phyloP scores from a whole-genome alignment of 2,329 filamentous ascomycete genomes.

The Cercospora sojina region DNA sequence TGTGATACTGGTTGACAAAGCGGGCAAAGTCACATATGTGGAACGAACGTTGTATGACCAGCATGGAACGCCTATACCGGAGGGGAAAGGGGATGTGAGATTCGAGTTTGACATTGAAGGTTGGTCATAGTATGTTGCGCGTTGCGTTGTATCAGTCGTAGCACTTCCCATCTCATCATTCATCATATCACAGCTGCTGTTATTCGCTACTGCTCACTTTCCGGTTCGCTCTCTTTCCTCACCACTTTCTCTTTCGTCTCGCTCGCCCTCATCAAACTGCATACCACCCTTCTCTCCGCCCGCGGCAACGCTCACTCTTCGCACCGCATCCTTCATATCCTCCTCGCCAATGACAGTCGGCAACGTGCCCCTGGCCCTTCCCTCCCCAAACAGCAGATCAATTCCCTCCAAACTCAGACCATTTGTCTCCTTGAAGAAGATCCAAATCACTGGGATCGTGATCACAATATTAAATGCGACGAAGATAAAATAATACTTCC shows the following conservation, averaged over 20 bases:
- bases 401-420: slow-evolving; percentile 58
- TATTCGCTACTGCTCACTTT: not conserved
- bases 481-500: slow-evolving; percentile 35
- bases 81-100: slow-evolving; percentile 48
- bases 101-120: slow-evolving; percentile 52
- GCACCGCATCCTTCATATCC: slow-evolving; percentile 33
- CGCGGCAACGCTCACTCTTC: slow-evolving; percentile 22
- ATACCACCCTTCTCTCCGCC: slow-evolving; percentile 7
- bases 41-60: slow-evolving; percentile 62
- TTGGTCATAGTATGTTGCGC: slow-evolving; percentile 24
- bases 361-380: slow-evolving; percentile 47
- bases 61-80: slow-evolving; percentile 48
- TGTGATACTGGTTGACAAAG: slow-evolving; percentile 55
- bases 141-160: not conserved
- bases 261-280: not conserved
- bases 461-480: slow-evolving; percentile 51
- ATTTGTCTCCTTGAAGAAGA: slow-evolving; percentile 57
- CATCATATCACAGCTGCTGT: not conserved
- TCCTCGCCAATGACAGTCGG: slow-evolving; percentile 46
- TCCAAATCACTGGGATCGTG: slow-evolving; percentile 50
- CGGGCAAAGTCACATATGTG: slow-evolving; percentile 60
- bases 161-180: not conserved
- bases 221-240: not conserved
- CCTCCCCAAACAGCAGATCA: slow-evolving; percentile 56
- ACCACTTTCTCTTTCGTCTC: not conserved